A percentile compares a stretch with the other conserved stretches of the same genome.
Conservation (phyloP, 164 flowering plant genomes). For the Piper longum region DNA sequence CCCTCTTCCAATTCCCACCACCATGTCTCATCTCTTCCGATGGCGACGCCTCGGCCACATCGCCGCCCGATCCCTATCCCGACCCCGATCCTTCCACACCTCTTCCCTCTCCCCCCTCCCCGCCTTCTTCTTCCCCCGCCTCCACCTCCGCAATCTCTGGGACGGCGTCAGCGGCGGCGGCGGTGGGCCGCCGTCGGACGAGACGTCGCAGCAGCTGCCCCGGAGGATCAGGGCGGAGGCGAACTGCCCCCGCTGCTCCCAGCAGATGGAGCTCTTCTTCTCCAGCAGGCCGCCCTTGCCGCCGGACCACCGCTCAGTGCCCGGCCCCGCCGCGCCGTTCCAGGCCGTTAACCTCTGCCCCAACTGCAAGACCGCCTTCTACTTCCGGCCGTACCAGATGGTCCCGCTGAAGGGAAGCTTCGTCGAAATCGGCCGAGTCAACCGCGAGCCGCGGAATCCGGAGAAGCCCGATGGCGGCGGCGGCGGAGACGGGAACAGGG, state of each 20-base stretch:
- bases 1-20: not conserved
- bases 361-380: constrained; percentile 72
- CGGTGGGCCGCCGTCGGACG: constrained; percentile 11
- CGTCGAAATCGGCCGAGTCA: constrained; percentile 55
- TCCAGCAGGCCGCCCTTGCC: constrained; percentile 27
- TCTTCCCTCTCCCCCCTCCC: constrained; percentile 16
- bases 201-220: constrained; percentile 7
- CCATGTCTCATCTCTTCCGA: constrained; percentile 17
- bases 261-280: constrained; percentile 58
- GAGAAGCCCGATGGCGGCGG: constrained; percentile 6
- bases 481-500: not conserved
- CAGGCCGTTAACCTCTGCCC: constrained; percentile 79
- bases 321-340: constrained; percentile 4
- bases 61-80: constrained; percentile 2
- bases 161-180: constrained; percentile 24
- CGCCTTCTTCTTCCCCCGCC: constrained; percentile 26
- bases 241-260: constrained; percentile 75
- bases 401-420: constrained; percentile 76
- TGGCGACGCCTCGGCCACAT: constrained; percentile 19
- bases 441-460: constrained; percentile 4
- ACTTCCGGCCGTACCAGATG: constrained; percentile 44
- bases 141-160: constrained; percentile 71
- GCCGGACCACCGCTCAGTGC: not conserved
- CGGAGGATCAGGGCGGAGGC: constrained; percentile 65
- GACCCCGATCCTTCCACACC: constrained; percentile 16